phyloP scores from a whole-genome alignment of 305 asterid species.

The Rubia peregrina region DNA sequence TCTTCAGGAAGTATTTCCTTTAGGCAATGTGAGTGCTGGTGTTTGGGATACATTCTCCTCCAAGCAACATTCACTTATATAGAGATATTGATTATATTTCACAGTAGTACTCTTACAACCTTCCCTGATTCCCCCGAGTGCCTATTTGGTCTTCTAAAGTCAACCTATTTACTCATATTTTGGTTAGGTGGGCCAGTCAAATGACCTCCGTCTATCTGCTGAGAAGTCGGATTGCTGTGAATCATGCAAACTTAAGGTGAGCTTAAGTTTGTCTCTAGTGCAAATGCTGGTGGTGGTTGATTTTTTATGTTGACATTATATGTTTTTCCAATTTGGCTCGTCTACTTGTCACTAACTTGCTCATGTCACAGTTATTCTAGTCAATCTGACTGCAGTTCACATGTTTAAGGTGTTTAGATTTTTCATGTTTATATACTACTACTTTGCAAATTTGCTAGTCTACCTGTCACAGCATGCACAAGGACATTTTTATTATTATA shows the following conservation, averaged over 20 bases:
- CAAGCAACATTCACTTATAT: background rate
- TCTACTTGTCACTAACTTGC: background rate
- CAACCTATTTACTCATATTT: constrained; percentile 15
- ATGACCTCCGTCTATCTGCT: constrained; percentile 28
- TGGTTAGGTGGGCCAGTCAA: constrained; percentile 42
- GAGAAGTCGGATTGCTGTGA: constrained; percentile 48
- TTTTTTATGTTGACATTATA: background rate
- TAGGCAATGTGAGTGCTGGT: constrained; percentile 43
- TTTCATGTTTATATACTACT: background rate
- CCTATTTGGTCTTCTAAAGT: constrained; percentile 20
- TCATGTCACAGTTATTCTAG: background rate
- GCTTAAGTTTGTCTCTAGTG: constrained; percentile 19
- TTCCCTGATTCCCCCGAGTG: background rate
- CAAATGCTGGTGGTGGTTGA: background rate
- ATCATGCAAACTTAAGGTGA: constrained; percentile 70
- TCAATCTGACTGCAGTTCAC: constrained; percentile 8
- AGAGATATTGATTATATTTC: background rate
- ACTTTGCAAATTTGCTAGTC: background rate
- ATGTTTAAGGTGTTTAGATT: background rate
- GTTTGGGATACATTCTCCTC: constrained; percentile 15
- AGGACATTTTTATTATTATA: background rate
- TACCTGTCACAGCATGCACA: background rate
- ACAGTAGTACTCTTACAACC: constrained; percentile 1
- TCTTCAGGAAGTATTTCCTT: constrained; percentile 54
- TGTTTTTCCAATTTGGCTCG: background rate